Evolutionary conservation across 176 grass and related monocot species (phyloP), one percentile per base, ranked within the genome.

Genomic region (Ananas comosus): DNA sequence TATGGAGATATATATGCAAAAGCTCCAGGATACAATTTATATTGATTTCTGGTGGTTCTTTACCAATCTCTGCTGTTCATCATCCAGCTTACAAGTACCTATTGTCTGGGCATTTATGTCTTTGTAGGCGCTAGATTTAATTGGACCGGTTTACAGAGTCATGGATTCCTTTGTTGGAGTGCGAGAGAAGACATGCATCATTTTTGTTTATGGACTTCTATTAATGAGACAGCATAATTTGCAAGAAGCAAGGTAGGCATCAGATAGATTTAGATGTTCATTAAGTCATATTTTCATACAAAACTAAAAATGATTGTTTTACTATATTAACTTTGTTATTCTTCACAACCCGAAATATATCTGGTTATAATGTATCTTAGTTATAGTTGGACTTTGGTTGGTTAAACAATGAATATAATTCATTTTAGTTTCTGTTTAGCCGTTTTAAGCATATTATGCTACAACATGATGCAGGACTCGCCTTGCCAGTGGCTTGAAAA

Each of bases 161-260:
- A 91, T 96, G 88, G 91, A 96, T 66, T 96, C 91, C 64, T 96
- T 96, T 86, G 85, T 91, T 67, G 91, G 88, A 2, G 88, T 96
- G 53, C 80, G 85, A 80, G 91, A 96, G 83, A 96, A 96, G 79
- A 96, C 91, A 71, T 96, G 91, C 72, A 86, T 96, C 21, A 83
- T 91, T 69, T 96, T 96, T 88, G 91, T 88, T 81, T 96, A 96
- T 50, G 85, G 91, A 49, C 91, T 96, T 70, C 67, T 96, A 70
- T 82, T 96, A 72, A 96, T 96, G 91, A 91, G 87, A 77, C 91
- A 96, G 56, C 88, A 96, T 66, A 96, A 96, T 91, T 83, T 80
- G 54, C 91, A 96, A 79, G 87, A 96, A 76, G 88, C 91, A 83
- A 75, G 91, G 91, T 91, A 74, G 72, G 78, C 51, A 64, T 59